Evolutionary conservation across 176 grass and related monocot genomes (phyloP), one percentile per base, ranked within the genome.

Genomic region (Neostapfia colusana): DNA sequence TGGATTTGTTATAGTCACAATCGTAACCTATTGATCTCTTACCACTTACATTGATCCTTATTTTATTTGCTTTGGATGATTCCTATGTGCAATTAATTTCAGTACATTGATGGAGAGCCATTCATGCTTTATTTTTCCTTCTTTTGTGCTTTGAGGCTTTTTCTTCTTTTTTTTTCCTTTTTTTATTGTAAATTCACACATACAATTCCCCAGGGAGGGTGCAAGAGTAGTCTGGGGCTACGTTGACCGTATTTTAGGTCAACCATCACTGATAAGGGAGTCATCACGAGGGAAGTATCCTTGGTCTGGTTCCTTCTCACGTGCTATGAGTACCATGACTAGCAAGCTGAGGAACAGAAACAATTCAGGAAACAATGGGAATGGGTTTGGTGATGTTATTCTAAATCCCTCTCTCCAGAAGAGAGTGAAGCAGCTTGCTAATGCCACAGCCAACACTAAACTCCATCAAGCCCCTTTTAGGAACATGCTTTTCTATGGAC

Each of bases 401-500:
- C 81, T 98, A 58, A 88, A 98, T 65, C 91, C 95, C 34, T 92
- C 91, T 79, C 95, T 98, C 57, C 95, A 98, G 56, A 94, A 88
- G 61, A 90, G 95, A 84, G 85, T 94, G 61, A 79, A 89, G 67
- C 91, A 94, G 80, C 91, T 98, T 80, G 89, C 91, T 65, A 88
- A 77, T 91, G 91, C 95, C 69, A 98, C 95, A 8, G 86, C 95
- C 59, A 98, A 94, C 82, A 98, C 95, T 0, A 98, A 98, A 81
- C 76, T 88, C 76, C 91, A 98, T 86, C 95, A 98, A 80, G 95
- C 95, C 53, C 95, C 95, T 76, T 98, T 98, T 74, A 88, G 95
- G 66, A 98, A 98, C 75, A 98, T 98, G 91, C 84, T 98, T 64
- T 98, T 98, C 65, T 98, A 98, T 86, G 95, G 95, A 10, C 95